Conservation (phyloP, 2,329 filamentous ascomycete species). For the Paramyrothecium sp. region DNA sequence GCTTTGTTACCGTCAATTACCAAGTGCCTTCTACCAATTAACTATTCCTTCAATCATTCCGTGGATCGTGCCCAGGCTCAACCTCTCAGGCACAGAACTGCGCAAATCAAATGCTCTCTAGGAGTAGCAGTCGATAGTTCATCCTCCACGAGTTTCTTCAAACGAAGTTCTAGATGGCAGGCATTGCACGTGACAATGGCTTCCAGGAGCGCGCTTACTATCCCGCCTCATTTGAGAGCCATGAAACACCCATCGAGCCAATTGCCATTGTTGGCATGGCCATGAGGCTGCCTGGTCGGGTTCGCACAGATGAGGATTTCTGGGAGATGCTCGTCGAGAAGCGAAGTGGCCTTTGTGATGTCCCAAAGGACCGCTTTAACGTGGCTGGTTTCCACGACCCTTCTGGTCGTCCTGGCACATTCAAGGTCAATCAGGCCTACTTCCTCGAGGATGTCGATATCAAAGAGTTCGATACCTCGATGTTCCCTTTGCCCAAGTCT, state of each 20-base stretch:
- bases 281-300: slow-evolving; percentile 5
- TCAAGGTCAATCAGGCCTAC: not conserved
- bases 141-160: no score
- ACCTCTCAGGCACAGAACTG: no score
- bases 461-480: not conserved
- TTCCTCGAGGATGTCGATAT: not conserved
- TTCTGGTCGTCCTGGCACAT: not conserved
- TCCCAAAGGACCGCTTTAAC: not conserved
- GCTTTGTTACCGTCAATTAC: no score
- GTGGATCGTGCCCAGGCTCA: no score
- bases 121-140: no score
- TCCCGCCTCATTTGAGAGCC: no score
- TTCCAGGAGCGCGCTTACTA: no score
- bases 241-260: not conserved
- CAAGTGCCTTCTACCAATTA: no score
- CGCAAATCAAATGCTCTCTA: no score
- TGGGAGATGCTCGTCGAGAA: slow-evolving; percentile 31
- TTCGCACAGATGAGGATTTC: slow-evolving; percentile 26
- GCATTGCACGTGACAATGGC: no score
- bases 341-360: not conserved
- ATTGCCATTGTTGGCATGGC: not conserved
- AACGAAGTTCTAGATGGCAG: no score
- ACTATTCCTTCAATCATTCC: no score
- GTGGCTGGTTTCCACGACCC: not conserved
- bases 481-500: not conserved